Evolutionary conservation across 139 green algal genomes (phyloP), one percentile per base, ranked within the genome.

Genomic region (Diplosphaera chodatii): DNA sequence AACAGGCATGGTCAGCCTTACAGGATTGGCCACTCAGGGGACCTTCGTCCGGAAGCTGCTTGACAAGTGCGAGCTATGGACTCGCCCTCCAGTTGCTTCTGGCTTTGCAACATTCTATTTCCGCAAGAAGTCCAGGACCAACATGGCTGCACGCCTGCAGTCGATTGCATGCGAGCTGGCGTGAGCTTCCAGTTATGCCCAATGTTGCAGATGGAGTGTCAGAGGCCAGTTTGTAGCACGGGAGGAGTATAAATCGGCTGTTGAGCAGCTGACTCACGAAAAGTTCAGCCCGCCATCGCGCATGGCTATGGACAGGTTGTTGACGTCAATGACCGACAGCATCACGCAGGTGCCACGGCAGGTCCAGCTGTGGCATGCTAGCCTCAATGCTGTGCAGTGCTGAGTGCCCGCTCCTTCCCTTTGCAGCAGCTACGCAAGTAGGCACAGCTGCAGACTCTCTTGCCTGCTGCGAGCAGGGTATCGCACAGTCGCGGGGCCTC

Each of bases 221-320:
- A 56, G 75, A 69, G 69, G 80, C 3, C 59, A 82, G 8, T 69
- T 87, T 4, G 83, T 87, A 32, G 73, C 76, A 1, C 68, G 83
- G 4, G 86, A 87, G 76, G 74, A 89, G 68, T 89, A 85, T 74
- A 91, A 91, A 77, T 59, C 48, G 48, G 48, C 48, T 4, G 48
- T 59, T 3, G 48, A 59, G 48, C 48, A 18, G 16, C 48, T 59
- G 48, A 59, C 48, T 10, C 13, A 21, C 3, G 48, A 59, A 25
- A 59, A 59, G 48, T 59, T 27, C 48, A 59, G 48, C 48, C 13
- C 3, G 16, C 48, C 48, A 10, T 25, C 13, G 10, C 48, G 48
- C 48, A 10, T 4, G 48, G 48, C 48, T n/a, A 23, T 59, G 48
- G 16, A 59, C 16, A 23, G 18, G 16, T 18, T 59, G 48, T 18